These are phyloP conservation scores for Lachnellula cervina DNA, from an alignment of 2,329 filamentous ascomycete genomes.

Conservation along the genomic window DNA sequence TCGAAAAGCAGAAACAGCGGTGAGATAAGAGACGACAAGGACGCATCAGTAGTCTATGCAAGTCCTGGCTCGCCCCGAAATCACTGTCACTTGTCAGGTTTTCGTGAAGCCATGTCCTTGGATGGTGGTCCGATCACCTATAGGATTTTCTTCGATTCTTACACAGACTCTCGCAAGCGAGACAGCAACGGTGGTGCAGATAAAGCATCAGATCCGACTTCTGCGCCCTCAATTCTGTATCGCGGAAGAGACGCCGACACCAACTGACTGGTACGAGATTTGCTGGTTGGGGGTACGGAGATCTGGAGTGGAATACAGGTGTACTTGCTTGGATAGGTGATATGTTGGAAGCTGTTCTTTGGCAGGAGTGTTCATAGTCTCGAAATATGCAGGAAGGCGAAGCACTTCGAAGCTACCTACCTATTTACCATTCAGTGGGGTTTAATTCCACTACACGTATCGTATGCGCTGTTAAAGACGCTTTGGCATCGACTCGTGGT, in stretches of 20 bases:
- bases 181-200: conserved; percentile 21
- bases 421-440: neutral
- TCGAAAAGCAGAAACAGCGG: conserved; percentile 22
- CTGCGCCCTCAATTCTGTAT: neutral
- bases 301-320: conserved; percentile 13
- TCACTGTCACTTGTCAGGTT: conserved; percentile 22
- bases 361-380: neutral
- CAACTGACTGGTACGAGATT: conserved; percentile 12
- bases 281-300: conserved; percentile 14
- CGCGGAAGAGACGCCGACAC: conserved; percentile 1
- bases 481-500: no score
- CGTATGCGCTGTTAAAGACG: neutral
- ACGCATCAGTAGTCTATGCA: conserved; percentile 1
- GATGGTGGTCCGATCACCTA: neutral
- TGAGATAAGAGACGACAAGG: conserved; percentile 12
- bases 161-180: conserved; percentile 6
- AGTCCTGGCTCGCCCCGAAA: conserved; percentile 8
- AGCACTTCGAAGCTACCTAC: neutral
- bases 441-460: neutral
- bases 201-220: conserved; percentile 14
- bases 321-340: conserved; percentile 1
- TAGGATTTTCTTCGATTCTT: neutral
- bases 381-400: conserved; percentile 19
- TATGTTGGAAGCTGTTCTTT: neutral
- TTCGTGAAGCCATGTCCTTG: neutral